Conservation (phyloP, 768 basidiomycete species). For the Termitomyces sp. region DNA sequence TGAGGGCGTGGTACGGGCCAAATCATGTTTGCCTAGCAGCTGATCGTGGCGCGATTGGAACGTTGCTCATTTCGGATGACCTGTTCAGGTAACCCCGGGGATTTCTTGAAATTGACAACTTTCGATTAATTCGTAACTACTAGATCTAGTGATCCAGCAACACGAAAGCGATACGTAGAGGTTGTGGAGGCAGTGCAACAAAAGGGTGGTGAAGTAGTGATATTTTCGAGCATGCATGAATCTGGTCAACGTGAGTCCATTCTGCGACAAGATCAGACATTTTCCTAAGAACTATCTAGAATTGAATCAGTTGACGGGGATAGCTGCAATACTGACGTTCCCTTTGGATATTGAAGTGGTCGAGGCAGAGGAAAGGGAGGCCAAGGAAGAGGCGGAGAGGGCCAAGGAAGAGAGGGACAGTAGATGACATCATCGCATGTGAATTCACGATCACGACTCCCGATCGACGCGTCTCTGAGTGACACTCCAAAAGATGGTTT, state of each 20-base stretch:
- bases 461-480: slow-evolving; percentile 11
- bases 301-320: slow-evolving; percentile 91
- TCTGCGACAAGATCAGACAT: background rate
- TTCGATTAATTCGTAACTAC: slow-evolving; percentile 2
- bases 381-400: slow-evolving; percentile 67
- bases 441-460: slow-evolving; percentile 14
- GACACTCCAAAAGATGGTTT: slow-evolving; percentile 6
- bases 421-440: slow-evolving; percentile 24
- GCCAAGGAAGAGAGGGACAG: slow-evolving; percentile 24
- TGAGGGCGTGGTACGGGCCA: slow-evolving; percentile 98
- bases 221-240: slow-evolving; percentile 99
- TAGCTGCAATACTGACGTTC: slow-evolving; percentile 94
- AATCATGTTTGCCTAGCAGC: slow-evolving; percentile 91
- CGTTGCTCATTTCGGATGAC: slow-evolving; percentile 91
- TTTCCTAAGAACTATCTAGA: slow-evolving; percentile 46
- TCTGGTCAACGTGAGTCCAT: slow-evolving; percentile 85
- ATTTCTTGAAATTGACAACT: background rate
- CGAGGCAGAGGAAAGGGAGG: slow-evolving; percentile 87
- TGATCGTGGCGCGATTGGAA: slow-evolving; percentile 91
- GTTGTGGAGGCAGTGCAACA: slow-evolving; percentile 87
- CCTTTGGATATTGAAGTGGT: slow-evolving; percentile 95
- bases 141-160: slow-evolving; percentile 78
- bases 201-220: slow-evolving; percentile 90
- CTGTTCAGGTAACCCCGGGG: slow-evolving; percentile 73
- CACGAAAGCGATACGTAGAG: slow-evolving; percentile 80